These are phyloP conservation scores for Euclidium syriacum DNA, from an alignment of 345 rosid species.

Conservation along the genomic window DNA sequence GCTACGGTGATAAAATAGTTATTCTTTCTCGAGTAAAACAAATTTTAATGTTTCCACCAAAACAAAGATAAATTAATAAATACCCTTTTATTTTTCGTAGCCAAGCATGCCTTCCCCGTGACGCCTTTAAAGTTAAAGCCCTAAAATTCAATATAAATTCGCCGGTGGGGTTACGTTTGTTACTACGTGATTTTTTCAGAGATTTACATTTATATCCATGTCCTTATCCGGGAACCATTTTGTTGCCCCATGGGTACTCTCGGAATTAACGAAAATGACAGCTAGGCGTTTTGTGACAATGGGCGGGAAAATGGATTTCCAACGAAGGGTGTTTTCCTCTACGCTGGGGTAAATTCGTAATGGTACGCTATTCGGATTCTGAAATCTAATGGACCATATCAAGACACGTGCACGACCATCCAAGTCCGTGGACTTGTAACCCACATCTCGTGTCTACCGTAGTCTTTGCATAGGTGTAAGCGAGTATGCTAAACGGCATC, in stretches of 20 bases:
- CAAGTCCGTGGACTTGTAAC: slow-evolving; percentile 23
- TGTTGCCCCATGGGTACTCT: slow-evolving; percentile 14
- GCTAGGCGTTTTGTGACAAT: slow-evolving; percentile 25
- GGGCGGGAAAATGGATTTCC: slow-evolving; percentile 28
- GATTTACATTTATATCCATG: slow-evolving; percentile 19
- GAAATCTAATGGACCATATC: neutral
- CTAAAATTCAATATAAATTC: slow-evolving; percentile 23
- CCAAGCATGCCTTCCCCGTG: slow-evolving; percentile 30
- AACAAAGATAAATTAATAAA: slow-evolving; percentile 9
- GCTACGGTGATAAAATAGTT: neutral
- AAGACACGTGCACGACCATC: slow-evolving; percentile 17
- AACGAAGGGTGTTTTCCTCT: neutral
- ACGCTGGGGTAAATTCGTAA: neutral
- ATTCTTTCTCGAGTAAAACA: neutral
- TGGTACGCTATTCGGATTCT: neutral
- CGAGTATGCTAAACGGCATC: neutral
- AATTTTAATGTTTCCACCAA: slow-evolving; percentile 14
- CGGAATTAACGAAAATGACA: slow-evolving; percentile 20
- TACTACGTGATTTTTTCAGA: neutral
- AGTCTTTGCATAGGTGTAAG: neutral
- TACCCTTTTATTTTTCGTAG: neutral
- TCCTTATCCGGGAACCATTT: slow-evolving; percentile 1
- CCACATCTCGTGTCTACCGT: slow-evolving; percentile 26
- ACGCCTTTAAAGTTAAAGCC: slow-evolving; percentile 20
- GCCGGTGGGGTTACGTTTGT: slow-evolving; percentile 39